Conservation (phyloP, 2,329 filamentous ascomycete species). For the Ophiostoma ips region DNA sequence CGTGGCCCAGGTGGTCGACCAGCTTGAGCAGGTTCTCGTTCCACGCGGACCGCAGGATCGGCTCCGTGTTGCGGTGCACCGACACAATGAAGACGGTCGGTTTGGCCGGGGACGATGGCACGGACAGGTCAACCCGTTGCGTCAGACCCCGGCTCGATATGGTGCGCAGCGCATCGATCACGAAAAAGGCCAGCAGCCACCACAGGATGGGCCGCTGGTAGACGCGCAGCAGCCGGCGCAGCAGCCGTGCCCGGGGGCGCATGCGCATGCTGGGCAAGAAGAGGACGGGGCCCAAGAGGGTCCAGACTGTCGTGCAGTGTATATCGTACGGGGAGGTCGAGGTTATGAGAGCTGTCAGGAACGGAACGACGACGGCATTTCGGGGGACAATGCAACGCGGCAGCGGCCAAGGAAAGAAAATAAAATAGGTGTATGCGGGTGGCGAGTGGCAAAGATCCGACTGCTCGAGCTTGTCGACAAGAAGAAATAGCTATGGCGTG, state of each 20-base stretch:
- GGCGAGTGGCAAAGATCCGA: neutral
- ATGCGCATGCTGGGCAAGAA: slow-evolving; percentile 13
- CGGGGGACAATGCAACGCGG: neutral
- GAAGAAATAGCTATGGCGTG: too few species aligned
- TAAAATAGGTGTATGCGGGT: too few species aligned
- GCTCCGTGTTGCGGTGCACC: slow-evolving; percentile 53
- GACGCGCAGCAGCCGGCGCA: slow-evolving; percentile 15
- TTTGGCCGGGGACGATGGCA: slow-evolving; percentile 14
- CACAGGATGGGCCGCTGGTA: slow-evolving; percentile 22
- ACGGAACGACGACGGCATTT: neutral
- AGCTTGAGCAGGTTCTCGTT: slow-evolving; percentile 42
- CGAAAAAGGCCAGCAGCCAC: slow-evolving; percentile 20
- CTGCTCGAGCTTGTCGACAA: too few species aligned
- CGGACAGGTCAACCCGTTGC: neutral
- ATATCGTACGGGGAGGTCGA: too few species aligned
- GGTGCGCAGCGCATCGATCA: slow-evolving; percentile 19
- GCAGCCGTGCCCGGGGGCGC: slow-evolving; percentile 22
- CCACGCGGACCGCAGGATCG: slow-evolving; percentile 45
- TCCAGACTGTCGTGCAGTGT: too few species aligned
- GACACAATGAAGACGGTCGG: slow-evolving; percentile 48
- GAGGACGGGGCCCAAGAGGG: too few species aligned
- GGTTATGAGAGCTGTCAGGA: neutral
- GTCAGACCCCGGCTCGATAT: slow-evolving; percentile 10
- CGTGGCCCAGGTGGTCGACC: slow-evolving; percentile 39
- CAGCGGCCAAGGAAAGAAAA: neutral